A percentile compares a stretch with the other conserved stretches of the same genome.
phyloP scores from a whole-genome alignment of 73 alveolate species.

The Tetrahymena thermophila region DNA sequence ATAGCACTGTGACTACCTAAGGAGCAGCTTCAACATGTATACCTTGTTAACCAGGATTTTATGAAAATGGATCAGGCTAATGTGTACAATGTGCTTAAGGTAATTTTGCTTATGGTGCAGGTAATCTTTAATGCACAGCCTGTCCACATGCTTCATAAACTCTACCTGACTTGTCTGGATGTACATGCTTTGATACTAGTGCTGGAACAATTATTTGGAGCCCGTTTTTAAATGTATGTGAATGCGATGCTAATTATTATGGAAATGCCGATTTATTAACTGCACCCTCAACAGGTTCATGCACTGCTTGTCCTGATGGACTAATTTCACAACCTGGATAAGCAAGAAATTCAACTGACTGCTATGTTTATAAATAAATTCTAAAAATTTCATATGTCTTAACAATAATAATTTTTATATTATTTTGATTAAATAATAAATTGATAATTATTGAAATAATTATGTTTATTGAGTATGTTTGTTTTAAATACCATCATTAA shows the following conservation, averaged over 20 bases:
- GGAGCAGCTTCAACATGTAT: not conserved
- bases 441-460: too few species aligned
- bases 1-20: not conserved
- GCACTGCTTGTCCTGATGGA: not conserved
- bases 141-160: not conserved
- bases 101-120: not conserved
- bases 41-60: not conserved
- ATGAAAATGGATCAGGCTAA: not conserved
- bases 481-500: too few species aligned
- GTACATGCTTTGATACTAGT: not conserved
- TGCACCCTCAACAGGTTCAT: not conserved
- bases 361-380: not conserved
- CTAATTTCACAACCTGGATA: not conserved
- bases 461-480: too few species aligned
- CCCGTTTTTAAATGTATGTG: not conserved
- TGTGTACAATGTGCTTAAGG: not conserved
- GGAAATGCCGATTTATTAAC: not conserved
- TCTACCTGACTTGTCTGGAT: not conserved
- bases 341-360: not conserved
- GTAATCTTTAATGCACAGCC: not conserved
- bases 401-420: too few species aligned
- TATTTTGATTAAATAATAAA: not conserved
- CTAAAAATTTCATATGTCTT: too few species aligned
- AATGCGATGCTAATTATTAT: not conserved
- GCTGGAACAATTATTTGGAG: not conserved